phyloP scores from a whole-genome alignment of 2,329 filamentous ascomycete species.

The Cytospora piceae region DNA sequence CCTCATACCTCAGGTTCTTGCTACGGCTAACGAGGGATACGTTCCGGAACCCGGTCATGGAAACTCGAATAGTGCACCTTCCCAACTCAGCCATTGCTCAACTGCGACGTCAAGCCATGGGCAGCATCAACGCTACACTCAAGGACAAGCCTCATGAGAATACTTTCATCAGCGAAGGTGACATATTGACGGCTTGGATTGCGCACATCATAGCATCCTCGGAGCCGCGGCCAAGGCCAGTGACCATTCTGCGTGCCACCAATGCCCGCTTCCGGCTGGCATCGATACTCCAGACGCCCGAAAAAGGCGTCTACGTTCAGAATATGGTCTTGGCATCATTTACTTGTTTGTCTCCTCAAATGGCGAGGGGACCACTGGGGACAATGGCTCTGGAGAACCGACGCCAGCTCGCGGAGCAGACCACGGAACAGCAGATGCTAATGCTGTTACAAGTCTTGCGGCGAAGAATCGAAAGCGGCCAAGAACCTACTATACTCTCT shows the following conservation, averaged over 20 bases:
- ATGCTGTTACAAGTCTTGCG: constrained; percentile 36
- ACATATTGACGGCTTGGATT: constrained; percentile 48
- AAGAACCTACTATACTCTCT: constrained; percentile 35
- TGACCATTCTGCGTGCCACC: constrained; percentile 36
- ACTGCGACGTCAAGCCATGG: constrained; percentile 39
- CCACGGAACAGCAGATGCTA: constrained; percentile 40
- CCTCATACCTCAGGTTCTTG: constrained; percentile 38
- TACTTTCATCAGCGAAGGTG: constrained; percentile 49
- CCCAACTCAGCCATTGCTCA: constrained; percentile 37
- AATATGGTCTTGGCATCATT: constrained; percentile 35
- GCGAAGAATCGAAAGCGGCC: constrained; percentile 28
- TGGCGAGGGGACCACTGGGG: constrained; percentile 35
- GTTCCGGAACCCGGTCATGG: constrained; percentile 36
- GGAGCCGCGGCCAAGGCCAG: constrained; percentile 32
- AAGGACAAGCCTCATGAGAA: constrained; percentile 26
- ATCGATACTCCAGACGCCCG: constrained; percentile 23
- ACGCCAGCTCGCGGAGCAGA: constrained; percentile 40
- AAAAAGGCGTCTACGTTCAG: constrained; percentile 35
- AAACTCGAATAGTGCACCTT: constrained; percentile 45
- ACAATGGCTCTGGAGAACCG: constrained; percentile 40
- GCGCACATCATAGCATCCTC: constrained; percentile 32
- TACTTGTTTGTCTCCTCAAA: constrained; percentile 34
- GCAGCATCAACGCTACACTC: constrained; percentile 34
- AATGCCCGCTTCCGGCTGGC: constrained; percentile 37
- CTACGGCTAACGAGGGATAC: constrained; percentile 40